A percentile compares a stretch with the other conserved stretches of the same genome.
Conservation (phyloP, 345 rosid species). For the Bruguiera sexangula region DNA sequence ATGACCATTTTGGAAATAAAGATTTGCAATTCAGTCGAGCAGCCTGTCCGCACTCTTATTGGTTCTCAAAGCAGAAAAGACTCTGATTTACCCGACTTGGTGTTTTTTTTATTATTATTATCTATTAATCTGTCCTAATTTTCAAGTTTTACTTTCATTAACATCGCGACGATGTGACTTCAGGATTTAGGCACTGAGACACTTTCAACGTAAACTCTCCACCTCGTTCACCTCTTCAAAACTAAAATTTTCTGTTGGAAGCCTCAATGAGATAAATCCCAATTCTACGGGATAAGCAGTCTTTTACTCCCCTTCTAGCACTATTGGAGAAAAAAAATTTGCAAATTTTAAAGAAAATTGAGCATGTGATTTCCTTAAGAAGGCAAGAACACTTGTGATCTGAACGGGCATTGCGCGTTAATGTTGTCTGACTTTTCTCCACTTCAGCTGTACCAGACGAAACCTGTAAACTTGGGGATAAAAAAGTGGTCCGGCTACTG, state of each 20-base stretch:
- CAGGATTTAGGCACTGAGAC: conserved; percentile 24
- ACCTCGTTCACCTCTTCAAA: conserved; percentile 28
- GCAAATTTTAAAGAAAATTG: too few species aligned
- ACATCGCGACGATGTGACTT: conserved; percentile 9
- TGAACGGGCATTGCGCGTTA: not conserved
- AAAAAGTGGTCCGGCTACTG: not conserved
- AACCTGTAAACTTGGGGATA: conserved; percentile 4
- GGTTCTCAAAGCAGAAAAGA: too few species aligned
- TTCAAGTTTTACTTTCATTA: conserved; percentile 11
- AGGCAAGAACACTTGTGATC: not conserved
- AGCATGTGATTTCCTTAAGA: too few species aligned
- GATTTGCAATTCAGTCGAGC: too few species aligned
- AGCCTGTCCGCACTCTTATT: too few species aligned
- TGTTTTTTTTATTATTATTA: too few species aligned
- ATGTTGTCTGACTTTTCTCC: not conserved
- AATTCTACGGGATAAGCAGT: conserved; percentile 7
- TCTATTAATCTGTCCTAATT: not conserved
- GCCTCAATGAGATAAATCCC: not conserved
- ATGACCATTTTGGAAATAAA: not conserved
- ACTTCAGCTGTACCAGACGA: not conserved
- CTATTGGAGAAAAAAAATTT: not conserved
- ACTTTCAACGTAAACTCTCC: conserved; percentile 27
- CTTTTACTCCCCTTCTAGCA: conserved; percentile 18
- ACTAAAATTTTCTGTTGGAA: not conserved
- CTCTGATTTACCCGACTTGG: not conserved